These are phyloP conservation scores for Lindgomyces ingoldianus DNA, from an alignment of 495 filamentous ascomycete genomes.

Conservation along the genomic window DNA sequence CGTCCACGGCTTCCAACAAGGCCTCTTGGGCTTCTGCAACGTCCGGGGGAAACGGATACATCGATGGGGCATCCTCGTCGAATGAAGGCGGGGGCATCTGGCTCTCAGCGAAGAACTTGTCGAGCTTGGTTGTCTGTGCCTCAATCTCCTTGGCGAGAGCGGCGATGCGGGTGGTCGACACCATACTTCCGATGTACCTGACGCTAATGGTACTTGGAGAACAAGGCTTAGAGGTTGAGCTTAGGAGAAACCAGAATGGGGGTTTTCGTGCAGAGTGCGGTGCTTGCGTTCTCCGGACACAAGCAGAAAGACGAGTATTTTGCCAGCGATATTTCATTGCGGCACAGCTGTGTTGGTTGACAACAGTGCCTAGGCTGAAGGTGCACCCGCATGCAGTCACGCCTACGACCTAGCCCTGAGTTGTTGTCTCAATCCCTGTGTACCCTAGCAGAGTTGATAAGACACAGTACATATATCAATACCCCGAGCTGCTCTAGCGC, in stretches of 20 bases:
- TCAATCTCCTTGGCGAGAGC: slow-evolving; percentile 20
- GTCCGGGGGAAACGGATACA: slow-evolving; percentile 4
- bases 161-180: slow-evolving; percentile 13
- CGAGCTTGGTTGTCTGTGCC: slow-evolving; percentile 20
- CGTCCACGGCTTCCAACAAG: slow-evolving; percentile 8
- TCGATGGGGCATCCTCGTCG: slow-evolving; percentile 15
- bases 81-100: slow-evolving; percentile 17
- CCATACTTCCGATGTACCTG: slow-evolving; percentile 19
- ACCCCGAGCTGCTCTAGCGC: too few species aligned
- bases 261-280: slow-evolving; percentile 9
- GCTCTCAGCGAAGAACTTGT: slow-evolving; percentile 18
- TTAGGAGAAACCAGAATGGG: slow-evolving; percentile 12
- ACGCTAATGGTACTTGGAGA: neutral
- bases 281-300: slow-evolving; percentile 7
- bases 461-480: too few species aligned
- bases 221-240: slow-evolving; percentile 5
- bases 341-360: too few species aligned
- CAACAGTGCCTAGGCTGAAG: slow-evolving; percentile 4
- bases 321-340: too few species aligned
- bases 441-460: too few species aligned
- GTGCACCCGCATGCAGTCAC: slow-evolving; percentile 1
- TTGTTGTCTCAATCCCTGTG: too few species aligned
- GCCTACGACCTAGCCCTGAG: slow-evolving; percentile 8
- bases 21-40: slow-evolving; percentile 5
- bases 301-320: too few species aligned